These are phyloP conservation scores for Rhazya stricta DNA, from an alignment of 257 asterid genomes.

Conservation along the genomic window DNA sequence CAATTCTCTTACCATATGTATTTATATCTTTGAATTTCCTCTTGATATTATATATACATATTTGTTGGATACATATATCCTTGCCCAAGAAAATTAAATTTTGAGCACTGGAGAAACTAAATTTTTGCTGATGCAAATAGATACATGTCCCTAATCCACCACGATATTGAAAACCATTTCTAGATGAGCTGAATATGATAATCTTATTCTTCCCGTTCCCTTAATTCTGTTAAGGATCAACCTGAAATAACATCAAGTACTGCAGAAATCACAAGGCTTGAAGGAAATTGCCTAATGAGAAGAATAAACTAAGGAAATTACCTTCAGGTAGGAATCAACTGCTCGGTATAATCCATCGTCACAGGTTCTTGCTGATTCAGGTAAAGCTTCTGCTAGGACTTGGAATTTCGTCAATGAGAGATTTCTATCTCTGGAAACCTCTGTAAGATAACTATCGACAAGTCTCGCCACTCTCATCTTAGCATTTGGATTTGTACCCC, in stretches of 20 bases:
- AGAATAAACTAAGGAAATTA: constrained; percentile 18
- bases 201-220: neutral
- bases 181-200: neutral
- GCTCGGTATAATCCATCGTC: constrained; percentile 91
- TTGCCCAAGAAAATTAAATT: too few species aligned
- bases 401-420: constrained; percentile 75
- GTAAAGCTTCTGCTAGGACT: constrained; percentile 86
- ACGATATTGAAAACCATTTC: neutral
- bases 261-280: neutral
- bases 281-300: neutral
- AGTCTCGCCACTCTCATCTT: constrained; percentile 91
- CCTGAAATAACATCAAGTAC: neutral
- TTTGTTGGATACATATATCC: too few species aligned
- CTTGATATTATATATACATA: too few species aligned
- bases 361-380: constrained; percentile 81
- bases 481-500: constrained; percentile 53
- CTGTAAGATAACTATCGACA: constrained; percentile 86
- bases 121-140: too few species aligned
- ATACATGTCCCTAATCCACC: too few species aligned
- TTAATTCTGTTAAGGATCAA: neutral
- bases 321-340: constrained; percentile 94
- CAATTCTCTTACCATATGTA: too few species aligned
- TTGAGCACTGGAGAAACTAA: too few species aligned
- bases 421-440: constrained; percentile 78
- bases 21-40: too few species aligned